Evolutionary conservation across 805 yeast species (phyloP), one percentile per base, ranked within the genome.

Genomic region (Cyberlindnera mycetangii): DNA sequence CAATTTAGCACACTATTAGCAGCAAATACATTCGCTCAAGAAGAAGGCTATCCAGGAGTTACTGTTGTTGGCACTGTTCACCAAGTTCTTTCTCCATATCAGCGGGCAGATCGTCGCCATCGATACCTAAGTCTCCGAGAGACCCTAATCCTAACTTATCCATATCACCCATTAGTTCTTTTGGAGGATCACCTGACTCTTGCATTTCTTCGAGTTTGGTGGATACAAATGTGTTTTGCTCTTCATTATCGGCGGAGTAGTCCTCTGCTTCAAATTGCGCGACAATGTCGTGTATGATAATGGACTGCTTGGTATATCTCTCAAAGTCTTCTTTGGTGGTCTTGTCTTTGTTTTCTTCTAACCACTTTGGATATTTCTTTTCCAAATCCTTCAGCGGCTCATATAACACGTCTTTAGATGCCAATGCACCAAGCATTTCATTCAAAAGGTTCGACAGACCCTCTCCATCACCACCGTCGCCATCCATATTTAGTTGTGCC

Each of bases 301-400:
- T 72, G 49, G 74, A 79, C 61, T 92, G 98, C 32, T 70, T 65
- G 44, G 71, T 65, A 64, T 82, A 89, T 28, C 78, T 72, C 2
- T 56, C 62, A 47, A 71, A 66, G 41, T 85, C 83, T 6, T 68
- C 78, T 30, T 58, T 20, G 0, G 51, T 54, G 14, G 62, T 58
- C 9, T 59, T 61, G 8, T 69, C 73, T 41, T 69, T 68, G 50
- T 85, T 74, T 38, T 75, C 76, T 36, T 67, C 65, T 49, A 92
- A 70, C 83, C 87, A 92, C 21, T 64, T 74, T 3, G 89, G 86
- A 61, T 81, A 88, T 59, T 86, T 87, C 11, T 70, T 66, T 51
- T 82, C 78, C 61, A 90, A 72, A 48, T 89, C 96, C 57, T 83
- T 85, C 66, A 92, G 74, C 3, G 98, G 97, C 54, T 85, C 95